Evolutionary conservation across 176 grass and related monocot species (phyloP), one percentile per base, ranked within the genome.

Genomic region (Oryza australiensis): DNA sequence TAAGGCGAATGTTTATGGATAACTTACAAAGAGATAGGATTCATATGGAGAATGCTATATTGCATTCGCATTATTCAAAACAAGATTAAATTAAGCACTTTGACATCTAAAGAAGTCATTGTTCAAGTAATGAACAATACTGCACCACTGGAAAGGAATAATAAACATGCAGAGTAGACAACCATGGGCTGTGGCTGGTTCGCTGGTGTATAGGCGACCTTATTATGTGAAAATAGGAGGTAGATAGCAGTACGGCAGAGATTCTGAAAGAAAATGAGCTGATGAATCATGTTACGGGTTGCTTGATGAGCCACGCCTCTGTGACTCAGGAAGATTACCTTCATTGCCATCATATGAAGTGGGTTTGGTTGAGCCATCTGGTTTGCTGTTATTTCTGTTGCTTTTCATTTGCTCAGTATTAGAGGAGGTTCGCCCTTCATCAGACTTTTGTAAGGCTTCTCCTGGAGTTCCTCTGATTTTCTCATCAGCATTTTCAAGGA

Each of bases 221-320:
- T 89, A 89, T 89, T 86, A 77, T 65, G 33, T 73, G 42, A 40
- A 73, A 14, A 26, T 78, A 6, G 57, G 16, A 67, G 66, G 27
- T 73, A 67, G 66, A 72, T 60, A 82, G 67, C 26, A 86, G 16
- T 4, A 9, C 12, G 66, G 60, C 34, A 60, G 60, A 45, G 34
- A 86, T 67, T 37, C 35, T 66, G 27, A 67, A 80, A 74, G 63
- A 48, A n/a, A 37, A 15, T 75, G 62, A 80, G 12, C 57, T 48
- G 33, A 46, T 40, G 30, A 73, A 51, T 66, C 49, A 14, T 24
- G 26, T 80, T 68, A 82, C 18, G 53, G 45, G 46, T 78, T 66
- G 46, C n/a, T 68, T 46, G 68, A 78, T 2, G 23, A 62, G 12
- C 34, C 43, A 22, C 14, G 26, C 4, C 45, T 89, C 34, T 82